These are phyloP conservation scores for Russula earlei DNA, from an alignment of 768 basidiomycete genomes.

Conservation along the genomic window DNA sequence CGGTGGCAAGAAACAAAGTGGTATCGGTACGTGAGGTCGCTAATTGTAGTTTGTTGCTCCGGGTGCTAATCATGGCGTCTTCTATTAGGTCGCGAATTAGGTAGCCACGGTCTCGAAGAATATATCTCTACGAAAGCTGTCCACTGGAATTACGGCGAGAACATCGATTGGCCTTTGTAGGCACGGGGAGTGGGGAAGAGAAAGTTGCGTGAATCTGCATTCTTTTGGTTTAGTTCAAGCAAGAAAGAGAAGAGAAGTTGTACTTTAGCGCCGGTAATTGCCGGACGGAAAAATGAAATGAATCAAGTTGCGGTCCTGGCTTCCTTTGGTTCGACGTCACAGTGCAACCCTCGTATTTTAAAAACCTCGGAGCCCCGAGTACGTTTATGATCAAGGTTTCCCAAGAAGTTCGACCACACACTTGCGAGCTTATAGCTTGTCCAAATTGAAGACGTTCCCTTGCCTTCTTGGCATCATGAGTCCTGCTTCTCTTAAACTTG, in stretches of 20 bases:
- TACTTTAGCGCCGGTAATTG: neutral
- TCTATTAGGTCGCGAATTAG: slow-evolving; percentile 69
- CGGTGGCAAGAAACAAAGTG: slow-evolving; percentile 91
- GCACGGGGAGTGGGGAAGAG: neutral
- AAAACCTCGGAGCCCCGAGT: neutral
- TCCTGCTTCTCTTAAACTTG: neutral
- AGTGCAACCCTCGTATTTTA: too few species aligned
- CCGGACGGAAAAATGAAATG: neutral
- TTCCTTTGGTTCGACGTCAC: too few species aligned
- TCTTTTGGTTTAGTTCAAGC: neutral
- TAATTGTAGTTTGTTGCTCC: neutral
- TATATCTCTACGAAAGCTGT: slow-evolving; percentile 77
- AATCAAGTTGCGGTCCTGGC: too few species aligned
- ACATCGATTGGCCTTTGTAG: slow-evolving; percentile 68
- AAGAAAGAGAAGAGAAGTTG: neutral
- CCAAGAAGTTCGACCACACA: neutral
- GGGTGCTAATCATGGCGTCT: neutral
- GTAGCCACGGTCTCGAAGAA: slow-evolving; percentile 75
- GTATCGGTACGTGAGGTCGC: slow-evolving; percentile 48
- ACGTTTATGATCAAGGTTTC: neutral
- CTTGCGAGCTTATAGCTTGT: neutral
- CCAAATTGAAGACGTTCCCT: neutral
- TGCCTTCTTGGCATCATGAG: neutral
- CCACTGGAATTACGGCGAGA: slow-evolving; percentile 84
- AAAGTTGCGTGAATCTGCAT: neutral